Evolutionary conservation across 345 rosid species (phyloP), one percentile per base, ranked within the genome.

Genomic region (Acer negundo): DNA sequence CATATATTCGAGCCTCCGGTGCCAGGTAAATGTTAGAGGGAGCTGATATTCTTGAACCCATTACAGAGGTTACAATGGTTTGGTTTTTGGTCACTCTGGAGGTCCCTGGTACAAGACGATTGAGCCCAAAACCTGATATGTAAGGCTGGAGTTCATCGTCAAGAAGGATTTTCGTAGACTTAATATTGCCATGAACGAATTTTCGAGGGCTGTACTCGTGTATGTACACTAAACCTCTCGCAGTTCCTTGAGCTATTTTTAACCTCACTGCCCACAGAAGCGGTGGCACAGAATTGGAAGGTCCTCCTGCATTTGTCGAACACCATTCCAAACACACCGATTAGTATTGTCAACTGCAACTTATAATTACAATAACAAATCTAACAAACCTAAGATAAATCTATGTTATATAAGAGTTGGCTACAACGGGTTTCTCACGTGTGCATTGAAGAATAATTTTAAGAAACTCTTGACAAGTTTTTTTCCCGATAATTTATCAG

Each of bases 181-280:
- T 94, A 17, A 96, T 62, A 89, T 87, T 96, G 46, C 98, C 95
- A 19, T 96, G 99, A 42, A 88, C 88, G 5, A 87, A 86, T 68
- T 90, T 96, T 72, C 94, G 83, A 35, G 97, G 95, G 74, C 90
- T 81, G 74, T 74, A 85, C 83, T 94, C 98, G 4, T 94, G 99
- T 80, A 94, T 91, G 85, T 89, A 87, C 88, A 86, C 84, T 65
- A 94, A 86, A 56, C 97, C 99, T 77, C 95, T 85, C 3, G 99
- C 97, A 15, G 89, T 81, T 81, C 98, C 99, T 85, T 94, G 99
- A 38, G 96, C 93, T 62, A 96, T 90, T 77, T 80, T 90, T 78
- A 96, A 85, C 84, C 98, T 88, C 16, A 86, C 89, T 23, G 93
- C 78, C 98, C 99, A 96, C 10, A 93, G 77, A 2, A 96, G 84